Conservation (phyloP, 129 eudicot species). For the Flaveria brownii region DNA sequence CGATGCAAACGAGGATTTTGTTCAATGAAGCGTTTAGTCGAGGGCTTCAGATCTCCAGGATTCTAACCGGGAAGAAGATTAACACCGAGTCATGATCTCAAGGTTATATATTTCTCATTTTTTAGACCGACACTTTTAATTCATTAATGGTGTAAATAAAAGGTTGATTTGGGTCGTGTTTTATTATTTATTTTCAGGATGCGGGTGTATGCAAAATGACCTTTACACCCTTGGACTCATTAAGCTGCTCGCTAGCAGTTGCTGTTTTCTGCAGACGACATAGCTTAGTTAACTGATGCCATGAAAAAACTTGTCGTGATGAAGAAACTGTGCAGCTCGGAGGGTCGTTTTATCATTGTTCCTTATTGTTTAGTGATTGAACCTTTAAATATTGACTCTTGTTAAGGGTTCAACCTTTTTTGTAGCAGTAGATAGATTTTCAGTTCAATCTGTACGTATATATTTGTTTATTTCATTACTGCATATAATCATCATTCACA, state of each 20-base stretch:
- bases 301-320: constrained; percentile 21
- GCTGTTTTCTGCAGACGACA: neutral
- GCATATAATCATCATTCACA: neutral
- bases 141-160: neutral
- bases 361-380: constrained; percentile 2
- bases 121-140: neutral
- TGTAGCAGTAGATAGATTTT: neutral
- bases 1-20: constrained; percentile 90
- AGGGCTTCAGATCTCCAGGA: constrained; percentile 87
- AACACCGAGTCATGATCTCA: constrained; percentile 41
- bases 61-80: constrained; percentile 71
- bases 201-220: neutral
- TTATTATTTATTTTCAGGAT: neutral
- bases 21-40: constrained; percentile 91
- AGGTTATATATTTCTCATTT: constrained; percentile 37
- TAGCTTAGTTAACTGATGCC: neutral
- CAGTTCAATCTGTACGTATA: constrained; percentile 9
- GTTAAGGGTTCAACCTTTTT: neutral
- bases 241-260: constrained; percentile 8
- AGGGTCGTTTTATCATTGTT: constrained; percentile 4
- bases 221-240: neutral
- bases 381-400: neutral
- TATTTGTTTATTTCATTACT: neutral
- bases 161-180: neutral
- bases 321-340: neutral